Evolutionary conservation across 805 yeast genomes (phyloP).

Genomic region (Yamadazyma kitorensis): DNA sequence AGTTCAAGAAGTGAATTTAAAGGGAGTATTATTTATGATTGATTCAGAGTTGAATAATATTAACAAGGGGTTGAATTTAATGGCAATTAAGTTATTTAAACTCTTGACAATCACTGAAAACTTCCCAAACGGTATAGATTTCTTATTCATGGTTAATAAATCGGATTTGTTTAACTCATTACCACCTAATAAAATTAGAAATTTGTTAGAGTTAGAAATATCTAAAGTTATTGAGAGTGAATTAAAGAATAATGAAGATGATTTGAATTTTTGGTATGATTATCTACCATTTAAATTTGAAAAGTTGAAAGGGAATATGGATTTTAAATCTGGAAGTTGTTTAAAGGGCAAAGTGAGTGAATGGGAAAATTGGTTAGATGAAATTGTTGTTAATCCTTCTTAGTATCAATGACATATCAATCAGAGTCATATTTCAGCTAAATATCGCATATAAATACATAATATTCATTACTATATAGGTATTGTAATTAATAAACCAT

Average conservation of each 20-base stretch:
- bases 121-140: constrained; percentile 66
- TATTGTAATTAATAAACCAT: no score
- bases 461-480: no score
- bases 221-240: constrained; percentile 49
- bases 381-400: constrained; percentile 56
- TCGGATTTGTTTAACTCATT: constrained; percentile 81
- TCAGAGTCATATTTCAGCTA: no score
- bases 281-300: constrained; percentile 56
- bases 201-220: constrained; percentile 62
- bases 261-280: constrained; percentile 37
- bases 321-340: constrained; percentile 71
- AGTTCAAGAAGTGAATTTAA: constrained; percentile 43
- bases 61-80: constrained; percentile 26
- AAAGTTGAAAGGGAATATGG: constrained; percentile 69
- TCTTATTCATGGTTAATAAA: constrained; percentile 80
- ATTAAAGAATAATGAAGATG: constrained; percentile 43
- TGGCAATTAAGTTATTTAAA: constrained; percentile 58
- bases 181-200: constrained; percentile 60
- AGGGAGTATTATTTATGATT: constrained; percentile 73
- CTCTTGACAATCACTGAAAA: constrained; percentile 62
- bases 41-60: constrained; percentile 63
- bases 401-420: no score
- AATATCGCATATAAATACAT: no score
- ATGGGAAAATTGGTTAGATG: constrained; percentile 82
- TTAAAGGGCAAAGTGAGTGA: constrained; percentile 48